Evolutionary conservation across 768 basidiomycete species (phyloP).

Genomic region (Chalciporus pseudorubinellus): DNA sequence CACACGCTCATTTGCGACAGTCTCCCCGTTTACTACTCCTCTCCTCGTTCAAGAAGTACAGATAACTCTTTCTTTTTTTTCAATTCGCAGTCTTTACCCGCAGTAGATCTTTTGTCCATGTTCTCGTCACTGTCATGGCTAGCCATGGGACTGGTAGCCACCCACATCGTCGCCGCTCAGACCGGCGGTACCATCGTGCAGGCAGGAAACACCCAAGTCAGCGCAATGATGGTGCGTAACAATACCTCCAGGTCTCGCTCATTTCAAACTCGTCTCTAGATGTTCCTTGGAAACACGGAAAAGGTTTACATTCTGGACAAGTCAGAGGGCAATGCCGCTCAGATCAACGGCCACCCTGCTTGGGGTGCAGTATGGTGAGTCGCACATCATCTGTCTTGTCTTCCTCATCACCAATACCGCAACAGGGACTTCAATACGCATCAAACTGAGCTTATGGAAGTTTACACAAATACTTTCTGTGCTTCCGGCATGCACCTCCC

Average conservation of each 20-base stretch:
- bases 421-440: constrained; percentile 24
- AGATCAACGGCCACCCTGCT: constrained; percentile 67
- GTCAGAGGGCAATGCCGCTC: constrained; percentile 69
- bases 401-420: neutral
- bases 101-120: constrained; percentile 18
- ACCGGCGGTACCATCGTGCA: constrained; percentile 22
- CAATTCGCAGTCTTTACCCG: constrained; percentile 2
- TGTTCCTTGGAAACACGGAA: constrained; percentile 76
- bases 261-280: constrained; percentile 37
- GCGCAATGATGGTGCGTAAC: constrained; percentile 52
- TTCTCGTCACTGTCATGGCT: constrained; percentile 37
- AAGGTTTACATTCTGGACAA: constrained; percentile 94
- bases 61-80: neutral
- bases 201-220: constrained; percentile 40
- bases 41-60: no score
- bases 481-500: constrained; percentile 81
- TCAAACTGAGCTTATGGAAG: constrained; percentile 24
- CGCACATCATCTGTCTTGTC: neutral
- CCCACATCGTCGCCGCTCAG: constrained; percentile 26
- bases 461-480: constrained; percentile 74
- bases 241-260: neutral
- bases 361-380: constrained; percentile 68
- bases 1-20: neutral
- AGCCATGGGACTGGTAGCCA: constrained; percentile 43
- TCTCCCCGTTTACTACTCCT: neutral